These are phyloP conservation scores for Linanthus parryae DNA, from an alignment of 148 eudicot genomes.

Conservation along the genomic window DNA sequence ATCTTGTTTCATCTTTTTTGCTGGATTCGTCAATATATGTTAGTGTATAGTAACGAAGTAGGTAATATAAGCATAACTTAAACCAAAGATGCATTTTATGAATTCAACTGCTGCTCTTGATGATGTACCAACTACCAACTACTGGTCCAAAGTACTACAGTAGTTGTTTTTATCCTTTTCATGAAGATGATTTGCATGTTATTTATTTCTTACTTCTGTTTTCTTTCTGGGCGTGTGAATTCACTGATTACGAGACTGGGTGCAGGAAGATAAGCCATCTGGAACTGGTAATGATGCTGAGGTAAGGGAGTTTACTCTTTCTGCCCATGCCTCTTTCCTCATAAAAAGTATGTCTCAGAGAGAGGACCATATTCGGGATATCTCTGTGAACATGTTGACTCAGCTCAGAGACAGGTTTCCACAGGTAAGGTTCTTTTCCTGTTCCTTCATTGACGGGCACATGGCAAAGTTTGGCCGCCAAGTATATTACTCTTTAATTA, in stretches of 20 bases:
- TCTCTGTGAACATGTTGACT: conserved; percentile 68
- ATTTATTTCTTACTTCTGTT: not conserved
- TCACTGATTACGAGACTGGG: not conserved
- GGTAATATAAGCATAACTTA: too few species aligned
- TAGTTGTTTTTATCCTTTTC: too few species aligned
- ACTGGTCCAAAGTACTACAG: too few species aligned
- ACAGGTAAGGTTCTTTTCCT: conserved; percentile 43
- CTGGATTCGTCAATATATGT: too few species aligned
- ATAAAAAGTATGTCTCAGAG: conserved; percentile 87
- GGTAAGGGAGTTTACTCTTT: conserved; percentile 62
- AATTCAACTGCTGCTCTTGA: too few species aligned
- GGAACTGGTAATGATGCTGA: conserved; percentile 79
- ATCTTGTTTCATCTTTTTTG: too few species aligned
- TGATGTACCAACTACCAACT: too few species aligned
- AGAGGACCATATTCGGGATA: conserved; percentile 91
- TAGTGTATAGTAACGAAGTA: too few species aligned
- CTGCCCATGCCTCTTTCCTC: conserved; percentile 83
- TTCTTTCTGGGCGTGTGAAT: not conserved
- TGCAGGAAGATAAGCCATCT: conserved; percentile 67
- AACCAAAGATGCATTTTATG: too few species aligned
- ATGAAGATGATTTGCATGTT: not conserved
- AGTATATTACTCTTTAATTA: not conserved
- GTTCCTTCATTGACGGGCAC: not conserved
- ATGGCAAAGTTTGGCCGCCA: not conserved
- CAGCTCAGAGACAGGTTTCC: conserved; percentile 89